phyloP scores from a whole-genome alignment of 106 monocot species.

The Gastrodia elata region DNA sequence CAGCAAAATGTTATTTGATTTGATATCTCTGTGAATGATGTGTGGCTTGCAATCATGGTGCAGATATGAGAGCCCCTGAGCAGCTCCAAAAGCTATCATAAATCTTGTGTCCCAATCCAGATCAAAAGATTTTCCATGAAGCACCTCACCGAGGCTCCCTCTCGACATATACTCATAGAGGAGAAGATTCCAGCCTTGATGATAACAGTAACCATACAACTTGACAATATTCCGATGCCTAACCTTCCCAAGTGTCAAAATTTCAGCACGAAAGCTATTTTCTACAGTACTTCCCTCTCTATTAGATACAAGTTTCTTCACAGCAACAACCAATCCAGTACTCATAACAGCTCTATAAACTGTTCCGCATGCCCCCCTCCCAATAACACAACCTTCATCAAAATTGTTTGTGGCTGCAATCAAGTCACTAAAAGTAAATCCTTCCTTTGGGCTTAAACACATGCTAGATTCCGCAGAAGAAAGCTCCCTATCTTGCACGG shows the following conservation, averaged over 20 bases:
- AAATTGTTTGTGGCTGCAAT: constrained; percentile 76
- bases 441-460: constrained; percentile 45
- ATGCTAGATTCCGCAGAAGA: constrained; percentile 33
- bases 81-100: constrained; percentile 79
- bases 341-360: constrained; percentile 73
- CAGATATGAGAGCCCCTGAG: constrained; percentile 85
- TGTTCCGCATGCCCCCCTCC: constrained; percentile 85
- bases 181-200: constrained; percentile 71
- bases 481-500: constrained; percentile 54
- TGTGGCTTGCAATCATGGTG: constrained; percentile 92
- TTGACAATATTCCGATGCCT: constrained; percentile 94
- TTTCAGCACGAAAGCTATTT: constrained; percentile 88
- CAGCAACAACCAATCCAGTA: constrained; percentile 59
- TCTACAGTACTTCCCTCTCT: constrained; percentile 62
- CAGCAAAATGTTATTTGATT: constrained; percentile 90
- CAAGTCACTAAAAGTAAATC: constrained; percentile 57
- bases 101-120: constrained; percentile 78
- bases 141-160: constrained; percentile 83
- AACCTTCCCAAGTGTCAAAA: constrained; percentile 85
- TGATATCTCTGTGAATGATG: constrained; percentile 94
- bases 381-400: constrained; percentile 67
- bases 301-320: constrained; percentile 77
- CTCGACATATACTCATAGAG: constrained; percentile 89
- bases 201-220: constrained; percentile 79
- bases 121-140: constrained; percentile 37